Base-by-base conservation (phyloP, 2,329 filamentous ascomycete species). In the Conoideocrella luteorostrata region DNA sequence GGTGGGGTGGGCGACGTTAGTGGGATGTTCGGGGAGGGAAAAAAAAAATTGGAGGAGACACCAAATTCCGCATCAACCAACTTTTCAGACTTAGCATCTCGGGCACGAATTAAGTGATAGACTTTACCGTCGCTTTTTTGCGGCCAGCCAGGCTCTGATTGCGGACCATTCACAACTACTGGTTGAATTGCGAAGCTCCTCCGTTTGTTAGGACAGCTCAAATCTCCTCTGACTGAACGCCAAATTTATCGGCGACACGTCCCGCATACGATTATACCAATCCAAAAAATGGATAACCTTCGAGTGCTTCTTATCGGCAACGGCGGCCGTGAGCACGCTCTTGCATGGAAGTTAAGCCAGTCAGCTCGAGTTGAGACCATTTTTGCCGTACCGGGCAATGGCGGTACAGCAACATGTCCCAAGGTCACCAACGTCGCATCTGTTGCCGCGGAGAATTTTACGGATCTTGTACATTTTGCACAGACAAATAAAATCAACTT, bases 281-380 rank as follows among this genome's bases (percentile, higher is more conserved):
- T 15, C n/a, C 18, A 10, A 17, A 28, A 34, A 18, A 63, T 64
- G 59, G 52, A 60, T 23, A 55, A 60, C 44, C 73, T 88, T 50
- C 78, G 82, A 54, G 75, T 96, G 54, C 82, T 97, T 50, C 81
- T 97, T 50, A 82, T 97, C 52, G 91, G 93, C 58, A 95, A 91
- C 61, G 93, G 93, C 53, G 93, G 91, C 56, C 83, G 93, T 57
- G 93, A 98, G 69, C 89, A 97, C 67, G 88, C 90, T 37, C 77
- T 96, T 50, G 89, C 90, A 33, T 97, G 90, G 90, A 96, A 94
- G 69, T 74, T 97, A 50, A 80, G 83, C 59, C 85, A 95, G 64
- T 95, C 89, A 13, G 73, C 82, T 33, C 75, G 76, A 36, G 87
- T 95, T 48, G 80, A 88, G 56, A 76, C 81, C 55, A 91, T 97